phyloP scores from a whole-genome alignment of 2,329 filamentous ascomycete species.

The Fonsecaea pugnacius region DNA sequence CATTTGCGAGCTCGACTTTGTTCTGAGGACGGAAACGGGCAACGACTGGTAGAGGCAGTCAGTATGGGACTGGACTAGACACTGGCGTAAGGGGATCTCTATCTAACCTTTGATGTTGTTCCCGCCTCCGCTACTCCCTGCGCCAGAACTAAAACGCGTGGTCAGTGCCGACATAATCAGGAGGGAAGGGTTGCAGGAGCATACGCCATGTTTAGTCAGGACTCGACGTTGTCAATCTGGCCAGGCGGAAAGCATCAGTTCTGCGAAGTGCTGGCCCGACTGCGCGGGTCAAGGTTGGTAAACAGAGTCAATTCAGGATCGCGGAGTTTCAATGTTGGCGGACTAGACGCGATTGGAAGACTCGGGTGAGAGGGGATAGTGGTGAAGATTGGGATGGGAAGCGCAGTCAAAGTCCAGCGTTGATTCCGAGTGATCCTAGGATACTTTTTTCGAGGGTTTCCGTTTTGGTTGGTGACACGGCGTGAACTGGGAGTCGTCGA shows the following conservation, averaged over 20 bases:
- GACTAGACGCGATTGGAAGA: neutral
- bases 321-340: neutral
- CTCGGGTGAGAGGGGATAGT: neutral
- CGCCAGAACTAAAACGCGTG: slow-evolving; percentile 37
- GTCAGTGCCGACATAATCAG: slow-evolving; percentile 14
- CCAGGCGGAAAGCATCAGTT: slow-evolving; percentile 33
- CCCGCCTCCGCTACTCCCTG: slow-evolving; percentile 40
- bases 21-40: slow-evolving; percentile 98
- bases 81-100: neutral
- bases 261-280: slow-evolving; percentile 12
- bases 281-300: slow-evolving; percentile 22
- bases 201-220: slow-evolving; percentile 28
- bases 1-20: slow-evolving; percentile 85
- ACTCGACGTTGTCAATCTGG: slow-evolving; percentile 29
- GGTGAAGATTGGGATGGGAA: neutral
- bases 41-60: slow-evolving; percentile 68
- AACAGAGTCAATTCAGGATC: slow-evolving; percentile 20
- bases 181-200: slow-evolving; percentile 7
- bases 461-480: slow-evolving; percentile 6
- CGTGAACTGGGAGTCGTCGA: neutral
- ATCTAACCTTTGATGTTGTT: slow-evolving; percentile 61
- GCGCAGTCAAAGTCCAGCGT: neutral
- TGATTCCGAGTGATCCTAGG: neutral
- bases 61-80: slow-evolving; percentile 11
- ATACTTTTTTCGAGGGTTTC: neutral